A percentile compares a stretch with the other conserved stretches of the same genome.
These are phyloP conservation scores for Cornus kousa DNA, from an alignment of 148 eudicot genomes.

Conservation along the genomic window DNA sequence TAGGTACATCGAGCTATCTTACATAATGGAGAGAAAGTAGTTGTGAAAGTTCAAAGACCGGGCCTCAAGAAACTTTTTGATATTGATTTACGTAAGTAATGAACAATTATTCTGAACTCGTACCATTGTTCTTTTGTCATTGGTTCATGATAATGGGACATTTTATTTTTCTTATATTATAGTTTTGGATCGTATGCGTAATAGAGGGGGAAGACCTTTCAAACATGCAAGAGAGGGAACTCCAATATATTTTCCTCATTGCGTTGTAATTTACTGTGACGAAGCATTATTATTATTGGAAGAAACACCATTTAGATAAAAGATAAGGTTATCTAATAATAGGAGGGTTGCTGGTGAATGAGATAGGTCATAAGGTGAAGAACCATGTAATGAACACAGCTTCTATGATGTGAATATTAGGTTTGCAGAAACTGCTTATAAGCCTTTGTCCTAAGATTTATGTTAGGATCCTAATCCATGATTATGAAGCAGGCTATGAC, in stretches of 20 bases:
- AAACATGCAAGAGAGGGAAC: neutral
- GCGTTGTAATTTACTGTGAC: neutral
- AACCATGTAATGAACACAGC: too few species aligned
- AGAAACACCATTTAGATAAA: neutral
- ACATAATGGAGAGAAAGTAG: conserved; percentile 91
- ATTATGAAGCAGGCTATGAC: too few species aligned
- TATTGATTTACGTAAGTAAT: conserved; percentile 83
- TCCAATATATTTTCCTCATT: neutral
- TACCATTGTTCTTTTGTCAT: neutral
- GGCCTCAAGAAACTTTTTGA: conserved; percentile 94
- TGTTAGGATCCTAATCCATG: too few species aligned
- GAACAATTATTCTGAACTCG: neutral
- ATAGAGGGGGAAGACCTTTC: neutral
- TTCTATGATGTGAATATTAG: too few species aligned
- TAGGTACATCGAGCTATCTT: conserved; percentile 96
- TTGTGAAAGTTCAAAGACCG: conserved; percentile 94
- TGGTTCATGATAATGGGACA: neutral
- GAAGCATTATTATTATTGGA: neutral
- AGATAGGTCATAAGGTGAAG: neutral
- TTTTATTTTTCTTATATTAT: neutral
- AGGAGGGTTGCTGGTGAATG: neutral
- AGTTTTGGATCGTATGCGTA: neutral
- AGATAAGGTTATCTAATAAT: neutral
- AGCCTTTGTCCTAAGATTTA: too few species aligned
- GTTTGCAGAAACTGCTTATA: too few species aligned